Evolutionary conservation across 2,329 filamentous ascomycete species (phyloP), one percentile per base, ranked within the genome.

Genomic region (Neofusicoccum parvum): DNA sequence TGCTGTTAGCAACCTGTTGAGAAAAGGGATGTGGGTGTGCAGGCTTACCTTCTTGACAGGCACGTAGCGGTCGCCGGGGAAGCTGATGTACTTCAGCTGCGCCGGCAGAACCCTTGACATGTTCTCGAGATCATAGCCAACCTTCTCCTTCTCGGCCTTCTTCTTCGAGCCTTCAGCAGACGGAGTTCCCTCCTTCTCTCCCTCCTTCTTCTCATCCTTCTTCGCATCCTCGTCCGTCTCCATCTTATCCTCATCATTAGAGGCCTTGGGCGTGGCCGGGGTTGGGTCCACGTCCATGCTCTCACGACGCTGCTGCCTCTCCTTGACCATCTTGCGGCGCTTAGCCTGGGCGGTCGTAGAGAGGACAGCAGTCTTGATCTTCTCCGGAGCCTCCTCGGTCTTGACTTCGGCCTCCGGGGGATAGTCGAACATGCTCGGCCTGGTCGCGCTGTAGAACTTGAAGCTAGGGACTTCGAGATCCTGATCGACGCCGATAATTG

Each of bases 291-390:
- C 86, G 69, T 98, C 94, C 94, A 99, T 98, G 80, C 92, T 96
- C 80, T 97, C 94, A 12, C 91, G 87, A 67, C 92, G 87, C 74
- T 93, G 91, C 43, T 95, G 92, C 69, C 91, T 90, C 81, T 97
- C 95, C 80, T 97, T 97, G 80, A 92, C 93, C 78, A 96, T 91
- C 2, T 94, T 94, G 72, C 95, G 88, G 72, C 96, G 91, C 83
- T 96, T 97, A 69, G 96, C 95, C 79, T 98, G 95, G 1, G 94
- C 94, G 2, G 95, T 99, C 3, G 96, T 99, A 2, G 94, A 98
- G 17, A 99, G 84, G 49, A 99, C 92, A 27, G 96, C 95, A 10
- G 95, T 97, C 71, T 96, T 95, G 70, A 99, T 92, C 79, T 97
- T 88, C 68, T 96, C 92, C 0, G 94, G 94, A 0, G 92, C 92